phyloP scores from a whole-genome alignment of 306 rosid genomes.

The Sesbania bispinosa region DNA sequence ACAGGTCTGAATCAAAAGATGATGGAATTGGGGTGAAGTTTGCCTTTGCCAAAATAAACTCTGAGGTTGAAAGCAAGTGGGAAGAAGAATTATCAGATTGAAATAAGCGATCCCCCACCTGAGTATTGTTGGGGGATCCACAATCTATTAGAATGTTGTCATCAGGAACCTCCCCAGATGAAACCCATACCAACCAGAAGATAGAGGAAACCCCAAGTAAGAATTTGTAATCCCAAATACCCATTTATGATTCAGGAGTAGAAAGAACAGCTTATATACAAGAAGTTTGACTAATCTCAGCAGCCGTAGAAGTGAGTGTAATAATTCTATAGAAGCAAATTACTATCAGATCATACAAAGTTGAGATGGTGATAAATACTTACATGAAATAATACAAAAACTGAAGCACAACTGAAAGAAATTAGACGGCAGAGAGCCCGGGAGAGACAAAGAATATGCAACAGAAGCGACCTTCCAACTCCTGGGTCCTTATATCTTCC shows the following conservation, averaged over 20 bases:
- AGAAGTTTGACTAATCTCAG: too few species aligned
- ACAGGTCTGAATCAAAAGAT: slow-evolving; percentile 34
- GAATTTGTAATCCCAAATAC: slow-evolving; percentile 14
- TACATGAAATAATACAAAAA: too few species aligned
- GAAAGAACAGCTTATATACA: not conserved
- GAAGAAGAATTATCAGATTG: slow-evolving; percentile 42
- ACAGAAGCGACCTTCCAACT: too few species aligned
- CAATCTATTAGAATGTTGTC: slow-evolving; percentile 52
- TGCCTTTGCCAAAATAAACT: slow-evolving; percentile 27
- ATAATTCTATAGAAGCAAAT: too few species aligned
- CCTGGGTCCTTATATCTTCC: too few species aligned
- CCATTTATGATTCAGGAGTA: slow-evolving; percentile 17
- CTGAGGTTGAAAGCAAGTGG: slow-evolving; percentile 37
- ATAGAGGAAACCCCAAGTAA: slow-evolving; percentile 31
- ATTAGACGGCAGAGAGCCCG: too few species aligned
- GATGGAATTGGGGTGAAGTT: slow-evolving; percentile 21
- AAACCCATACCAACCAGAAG: slow-evolving; percentile 33
- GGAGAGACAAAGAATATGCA: too few species aligned
- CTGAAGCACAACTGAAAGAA: too few species aligned
- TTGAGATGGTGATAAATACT: too few species aligned
- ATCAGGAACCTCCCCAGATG: slow-evolving; percentile 28
- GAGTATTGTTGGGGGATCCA: slow-evolving; percentile 50
- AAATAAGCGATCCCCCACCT: slow-evolving; percentile 47
- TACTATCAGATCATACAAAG: too few species aligned
- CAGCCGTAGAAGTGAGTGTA: too few species aligned